These are phyloP conservation scores for Cryphonectria parasitica DNA, from an alignment of 2,329 filamentous ascomycete genomes.

Conservation along the genomic window DNA sequence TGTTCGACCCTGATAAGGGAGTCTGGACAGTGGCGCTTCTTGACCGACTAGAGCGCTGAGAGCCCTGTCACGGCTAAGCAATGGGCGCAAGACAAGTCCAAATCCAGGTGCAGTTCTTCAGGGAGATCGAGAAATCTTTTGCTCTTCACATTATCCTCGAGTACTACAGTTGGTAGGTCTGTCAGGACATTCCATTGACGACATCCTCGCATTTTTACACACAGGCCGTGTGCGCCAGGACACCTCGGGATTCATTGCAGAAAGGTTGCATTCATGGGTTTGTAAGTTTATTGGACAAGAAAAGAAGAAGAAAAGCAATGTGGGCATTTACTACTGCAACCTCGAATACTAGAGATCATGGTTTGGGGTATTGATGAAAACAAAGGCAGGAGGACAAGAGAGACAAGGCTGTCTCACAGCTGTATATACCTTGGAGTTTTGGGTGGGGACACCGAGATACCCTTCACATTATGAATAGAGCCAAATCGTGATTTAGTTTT, in stretches of 20 bases:
- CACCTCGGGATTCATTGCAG: background rate
- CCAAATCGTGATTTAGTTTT: background rate
- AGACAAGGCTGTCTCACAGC: background rate
- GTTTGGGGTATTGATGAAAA: background rate
- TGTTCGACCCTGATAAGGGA: slow-evolving; percentile 9
- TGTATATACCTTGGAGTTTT: background rate
- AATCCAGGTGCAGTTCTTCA: background rate
- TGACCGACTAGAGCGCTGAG: slow-evolving; percentile 10
- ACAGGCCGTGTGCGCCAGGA: background rate
- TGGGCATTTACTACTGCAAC: background rate
- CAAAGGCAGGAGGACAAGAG: background rate
- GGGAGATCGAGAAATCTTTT: background rate
- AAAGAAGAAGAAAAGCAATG: background rate
- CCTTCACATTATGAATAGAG: background rate
- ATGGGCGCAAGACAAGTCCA: too few species aligned
- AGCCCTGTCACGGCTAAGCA: background rate
- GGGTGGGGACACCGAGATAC: background rate
- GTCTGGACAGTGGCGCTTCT: slow-evolving; percentile 26
- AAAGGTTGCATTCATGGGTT: background rate
- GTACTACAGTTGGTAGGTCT: background rate
- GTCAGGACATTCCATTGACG: background rate
- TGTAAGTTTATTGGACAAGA: background rate
- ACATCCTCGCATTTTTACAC: background rate
- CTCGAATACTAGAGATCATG: background rate
- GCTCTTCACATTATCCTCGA: background rate